These are phyloP conservation scores for Suillus lakei DNA, from an alignment of 768 basidiomycete genomes.

Conservation along the genomic window DNA sequence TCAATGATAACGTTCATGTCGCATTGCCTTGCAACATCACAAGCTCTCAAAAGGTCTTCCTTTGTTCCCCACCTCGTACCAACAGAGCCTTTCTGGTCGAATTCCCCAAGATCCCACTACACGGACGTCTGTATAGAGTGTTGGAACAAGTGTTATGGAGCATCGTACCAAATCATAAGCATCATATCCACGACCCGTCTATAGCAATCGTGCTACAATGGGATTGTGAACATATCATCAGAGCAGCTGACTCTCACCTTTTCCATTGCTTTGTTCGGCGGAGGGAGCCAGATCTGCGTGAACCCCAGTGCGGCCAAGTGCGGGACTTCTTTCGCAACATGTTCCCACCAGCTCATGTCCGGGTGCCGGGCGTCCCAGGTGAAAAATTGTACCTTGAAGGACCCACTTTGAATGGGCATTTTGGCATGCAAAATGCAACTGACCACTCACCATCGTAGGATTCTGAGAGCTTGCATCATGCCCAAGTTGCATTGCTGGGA, in stretches of 20 bases:
- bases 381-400: slow-evolving; percentile 74
- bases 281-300: slow-evolving; percentile 85
- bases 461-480: slow-evolving; percentile 54
- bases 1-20: slow-evolving; percentile 83
- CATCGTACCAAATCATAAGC: slow-evolving; percentile 80
- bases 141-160: background rate
- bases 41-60: slow-evolving; percentile 75
- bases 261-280: slow-evolving; percentile 77
- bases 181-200: slow-evolving; percentile 83
- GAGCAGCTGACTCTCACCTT: slow-evolving; percentile 41
- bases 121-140: background rate
- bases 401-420: background rate
- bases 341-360: slow-evolving; percentile 79
- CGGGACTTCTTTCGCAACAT: slow-evolving; percentile 70
- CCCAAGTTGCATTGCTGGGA: slow-evolving; percentile 65
- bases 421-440: background rate
- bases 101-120: slow-evolving; percentile 90
- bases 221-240: slow-evolving; percentile 13
- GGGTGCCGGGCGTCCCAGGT: slow-evolving; percentile 73
- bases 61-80: slow-evolving; percentile 88
- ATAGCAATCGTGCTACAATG: slow-evolving; percentile 14
- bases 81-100: slow-evolving; percentile 72
- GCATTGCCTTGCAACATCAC: slow-evolving; percentile 64
- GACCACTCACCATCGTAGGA: slow-evolving; percentile 64
- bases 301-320: slow-evolving; percentile 68